These are phyloP conservation scores for Xylariomycetidae sp. DNA, from an alignment of 2,329 filamentous ascomycete genomes.

Conservation along the genomic window DNA sequence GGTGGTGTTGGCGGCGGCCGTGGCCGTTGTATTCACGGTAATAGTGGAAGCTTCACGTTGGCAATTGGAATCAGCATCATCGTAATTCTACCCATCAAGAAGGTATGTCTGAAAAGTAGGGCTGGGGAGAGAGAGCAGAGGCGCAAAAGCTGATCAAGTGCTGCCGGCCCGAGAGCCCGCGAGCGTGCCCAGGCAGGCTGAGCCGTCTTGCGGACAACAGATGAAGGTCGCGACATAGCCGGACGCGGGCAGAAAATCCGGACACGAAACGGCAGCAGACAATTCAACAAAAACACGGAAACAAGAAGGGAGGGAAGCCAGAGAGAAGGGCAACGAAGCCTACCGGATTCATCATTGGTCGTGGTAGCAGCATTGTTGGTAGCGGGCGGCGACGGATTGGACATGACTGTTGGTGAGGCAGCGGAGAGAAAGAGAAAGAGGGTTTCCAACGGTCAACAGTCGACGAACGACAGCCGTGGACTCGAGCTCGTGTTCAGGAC, in stretches of 20 bases:
- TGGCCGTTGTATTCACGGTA: slow-evolving; percentile 27
- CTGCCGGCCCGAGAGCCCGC: background rate
- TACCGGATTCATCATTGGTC: slow-evolving; percentile 28
- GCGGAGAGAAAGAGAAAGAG: slow-evolving; percentile 2
- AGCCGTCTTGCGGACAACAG: background rate
- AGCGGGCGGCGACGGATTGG: slow-evolving; percentile 26
- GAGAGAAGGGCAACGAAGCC: slow-evolving; percentile 8
- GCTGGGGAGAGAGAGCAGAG: background rate
- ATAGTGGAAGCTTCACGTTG: slow-evolving; percentile 32
- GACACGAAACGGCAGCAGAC: too few relatives aligned
- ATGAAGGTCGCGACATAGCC: slow-evolving; percentile 2
- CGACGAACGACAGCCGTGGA: slow-evolving; percentile 19
- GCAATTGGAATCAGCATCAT: slow-evolving; percentile 12
- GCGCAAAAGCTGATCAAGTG: background rate
- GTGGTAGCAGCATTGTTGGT: slow-evolving; percentile 21
- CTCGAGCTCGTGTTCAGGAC: slow-evolving; percentile 8
- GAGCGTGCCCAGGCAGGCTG: background rate
- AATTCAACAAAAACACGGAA: too few relatives aligned
- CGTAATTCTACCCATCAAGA: background rate
- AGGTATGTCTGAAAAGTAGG: background rate
- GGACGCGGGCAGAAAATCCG: slow-evolving; percentile 6
- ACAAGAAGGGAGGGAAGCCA: too few relatives aligned
- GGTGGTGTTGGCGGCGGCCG: slow-evolving; percentile 17
- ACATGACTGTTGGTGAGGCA: slow-evolving; percentile 20
- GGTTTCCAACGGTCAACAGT: slow-evolving; percentile 13